phyloP scores from a whole-genome alignment of 306 rosid species.

The Pueraria montana region DNA sequence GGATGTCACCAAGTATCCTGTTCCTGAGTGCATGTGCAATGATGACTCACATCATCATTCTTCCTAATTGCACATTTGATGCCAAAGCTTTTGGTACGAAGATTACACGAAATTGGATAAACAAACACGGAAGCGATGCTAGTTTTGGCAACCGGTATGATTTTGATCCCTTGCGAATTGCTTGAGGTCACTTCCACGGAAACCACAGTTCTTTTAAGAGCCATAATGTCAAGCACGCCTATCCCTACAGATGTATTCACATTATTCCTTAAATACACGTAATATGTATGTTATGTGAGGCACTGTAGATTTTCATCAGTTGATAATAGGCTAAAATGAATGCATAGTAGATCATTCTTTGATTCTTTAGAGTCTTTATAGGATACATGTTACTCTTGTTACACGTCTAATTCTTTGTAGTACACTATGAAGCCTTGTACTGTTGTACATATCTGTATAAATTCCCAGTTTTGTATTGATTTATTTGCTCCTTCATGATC shows the following conservation, averaged over 20 bases:
- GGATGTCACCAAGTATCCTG: conserved; percentile 93
- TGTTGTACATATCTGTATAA: conserved; percentile 42
- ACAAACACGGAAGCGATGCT: not conserved
- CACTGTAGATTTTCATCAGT: conserved; percentile 28
- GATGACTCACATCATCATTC: conserved; percentile 52
- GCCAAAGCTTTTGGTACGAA: conserved; percentile 38
- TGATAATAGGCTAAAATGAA: not conserved
- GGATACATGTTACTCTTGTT: conserved; percentile 46
- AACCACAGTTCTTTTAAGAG: conserved; percentile 43
- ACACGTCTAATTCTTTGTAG: conserved; percentile 46
- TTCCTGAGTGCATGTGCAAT: conserved; percentile 92
- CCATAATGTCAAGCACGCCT: conserved; percentile 5
- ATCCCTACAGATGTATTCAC: conserved; percentile 18
- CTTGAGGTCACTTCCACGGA: conserved; percentile 21
- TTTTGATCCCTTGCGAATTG: conserved; percentile 44
- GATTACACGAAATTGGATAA: not conserved
- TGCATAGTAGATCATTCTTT: conserved; percentile 63
- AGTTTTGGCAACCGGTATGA: conserved; percentile 7
- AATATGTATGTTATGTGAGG: conserved; percentile 6
- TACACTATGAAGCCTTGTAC: conserved; percentile 42
- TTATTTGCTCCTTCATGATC: conserved; percentile 22
- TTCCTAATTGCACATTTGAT: conserved; percentile 4
- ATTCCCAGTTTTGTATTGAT: conserved; percentile 34
- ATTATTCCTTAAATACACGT: not conserved
- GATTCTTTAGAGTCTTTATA: conserved; percentile 66